Evolutionary conservation across 1,284 basidiomycete genomes (phyloP), one percentile per base, ranked within the genome.

Genomic region (Pseudozyma pruni): DNA sequence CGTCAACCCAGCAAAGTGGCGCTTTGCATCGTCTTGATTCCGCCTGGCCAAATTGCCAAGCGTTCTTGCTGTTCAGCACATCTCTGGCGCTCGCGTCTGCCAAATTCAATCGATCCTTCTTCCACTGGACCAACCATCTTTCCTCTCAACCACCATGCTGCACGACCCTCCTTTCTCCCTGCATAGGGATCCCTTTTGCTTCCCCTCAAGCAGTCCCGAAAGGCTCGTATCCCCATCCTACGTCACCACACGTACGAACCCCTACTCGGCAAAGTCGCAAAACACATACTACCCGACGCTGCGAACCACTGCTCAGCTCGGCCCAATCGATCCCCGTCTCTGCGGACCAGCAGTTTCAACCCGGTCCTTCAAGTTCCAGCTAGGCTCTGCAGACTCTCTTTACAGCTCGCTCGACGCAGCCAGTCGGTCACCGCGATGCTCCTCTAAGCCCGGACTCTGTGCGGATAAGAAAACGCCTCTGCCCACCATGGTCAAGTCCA

Each of bases 401-500:
- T 59, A 66, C 39, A 59, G 42, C 51, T 59, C 62, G 17, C 32
- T 51, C n/a, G 47, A 66, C 29, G 56, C 52, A 44, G 50, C 56
- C 20, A 25, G 3, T 9, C 35, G 38, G 31, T 39, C 55, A 14
- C 56, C 62, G 43, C 41, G 51, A 59, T 66, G 62, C 62, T 49
- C 51, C 1, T 59, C 56, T 42, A 59, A 59, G 56, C 56, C 62
- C 11, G 39, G 48, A 6, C 35, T 16, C 22, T 13, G 22, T 9
- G 13, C 23, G 20, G 34, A 32, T 27, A 39, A 20, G 23, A 35
- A 35, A 0, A 35, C 20, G 31, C 40, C 62, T 2, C 19, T 29
- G 51, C 56, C 48, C 46, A 66, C 62, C 38, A 66, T 66, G 62
- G 62, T 66, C 39, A 66, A 66, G 19, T 32, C 62, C 19, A 66